Conservation (phyloP, 208 protist species). For the Strigomonas culicis region DNA sequence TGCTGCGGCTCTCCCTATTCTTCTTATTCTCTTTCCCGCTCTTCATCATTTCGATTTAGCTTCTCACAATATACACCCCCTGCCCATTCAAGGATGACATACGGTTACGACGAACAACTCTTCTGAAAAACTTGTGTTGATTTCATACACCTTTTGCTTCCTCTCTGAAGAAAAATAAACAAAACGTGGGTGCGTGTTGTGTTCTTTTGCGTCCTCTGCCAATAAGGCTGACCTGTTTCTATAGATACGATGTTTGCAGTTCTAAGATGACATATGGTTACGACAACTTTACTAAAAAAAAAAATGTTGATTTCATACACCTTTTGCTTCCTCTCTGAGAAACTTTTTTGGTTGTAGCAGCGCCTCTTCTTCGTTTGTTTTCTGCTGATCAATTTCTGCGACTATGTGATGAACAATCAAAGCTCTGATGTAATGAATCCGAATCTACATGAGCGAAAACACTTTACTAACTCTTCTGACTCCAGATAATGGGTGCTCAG, state of each 20-base stretch:
- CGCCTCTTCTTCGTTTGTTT: background rate
- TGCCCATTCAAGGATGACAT: conserved; percentile 5
- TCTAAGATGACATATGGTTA: conserved; percentile 4
- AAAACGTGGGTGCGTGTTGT: no score
- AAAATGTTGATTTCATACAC: conserved; percentile 2
- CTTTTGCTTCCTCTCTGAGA: conserved; percentile 17
- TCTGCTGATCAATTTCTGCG: background rate
- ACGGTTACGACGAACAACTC: conserved; percentile 11
- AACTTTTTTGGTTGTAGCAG: no score
- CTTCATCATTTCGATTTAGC: no score
- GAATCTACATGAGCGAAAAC: conserved; percentile 7
- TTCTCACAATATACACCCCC: no score
- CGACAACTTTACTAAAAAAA: conserved; percentile 5
- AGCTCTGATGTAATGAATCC: conserved; percentile 25
- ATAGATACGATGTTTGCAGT: no score
- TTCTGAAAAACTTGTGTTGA: background rate
- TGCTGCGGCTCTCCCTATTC: no score
- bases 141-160: conserved; percentile 16
- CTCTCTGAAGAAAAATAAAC: no score
- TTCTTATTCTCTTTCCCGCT: no score
- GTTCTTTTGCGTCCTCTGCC: no score
- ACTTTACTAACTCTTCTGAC: conserved; percentile 5
- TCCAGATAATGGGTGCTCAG: background rate
- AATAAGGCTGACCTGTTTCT: no score
- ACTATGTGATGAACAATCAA: background rate